Percentiles rank a stretch among this genome's conserved stretches.
Evolutionary conservation across 176 grass and related monocot species (phyloP).

Genomic region (Puya raimondii): DNA sequence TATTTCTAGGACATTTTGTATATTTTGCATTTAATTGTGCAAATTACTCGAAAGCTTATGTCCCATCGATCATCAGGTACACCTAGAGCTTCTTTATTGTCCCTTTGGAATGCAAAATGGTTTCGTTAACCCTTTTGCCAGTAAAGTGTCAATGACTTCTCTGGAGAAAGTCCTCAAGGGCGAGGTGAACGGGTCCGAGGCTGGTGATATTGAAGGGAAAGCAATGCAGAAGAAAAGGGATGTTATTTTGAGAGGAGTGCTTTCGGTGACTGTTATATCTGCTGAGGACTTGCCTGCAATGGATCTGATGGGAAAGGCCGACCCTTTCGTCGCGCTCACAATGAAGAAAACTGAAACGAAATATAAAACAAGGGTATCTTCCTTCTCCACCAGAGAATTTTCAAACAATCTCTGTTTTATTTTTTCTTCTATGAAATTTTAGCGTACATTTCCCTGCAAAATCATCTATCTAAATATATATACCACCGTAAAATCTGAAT

Average conservation of each 20-base stretch:
- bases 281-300: conserved; percentile 88
- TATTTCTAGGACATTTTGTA: background rate
- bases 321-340: conserved; percentile 78
- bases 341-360: conserved; percentile 87
- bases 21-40: background rate
- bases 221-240: conserved; percentile 64
- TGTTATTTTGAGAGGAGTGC: conserved; percentile 87
- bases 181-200: conserved; percentile 56
- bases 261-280: conserved; percentile 84
- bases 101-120: conserved; percentile 65
- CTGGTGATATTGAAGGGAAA: conserved; percentile 11
- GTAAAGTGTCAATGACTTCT: conserved; percentile 65
- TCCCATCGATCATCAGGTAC: conserved; percentile 47
- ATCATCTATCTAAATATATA: too few relatives aligned
- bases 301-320: conserved; percentile 94
- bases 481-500: too few relatives aligned
- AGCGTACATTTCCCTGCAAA: too few relatives aligned
- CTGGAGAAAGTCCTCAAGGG: conserved; percentile 92
- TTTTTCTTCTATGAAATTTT: too few relatives aligned
- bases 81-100: conserved; percentile 89
- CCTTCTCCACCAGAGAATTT: background rate
- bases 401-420: too few relatives aligned
- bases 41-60: background rate
- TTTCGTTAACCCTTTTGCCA: conserved; percentile 64
- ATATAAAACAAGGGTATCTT: conserved; percentile 85